Conservation (phyloP, 2,329 filamentous ascomycete species). For the Hypoxylon sp. region DNA sequence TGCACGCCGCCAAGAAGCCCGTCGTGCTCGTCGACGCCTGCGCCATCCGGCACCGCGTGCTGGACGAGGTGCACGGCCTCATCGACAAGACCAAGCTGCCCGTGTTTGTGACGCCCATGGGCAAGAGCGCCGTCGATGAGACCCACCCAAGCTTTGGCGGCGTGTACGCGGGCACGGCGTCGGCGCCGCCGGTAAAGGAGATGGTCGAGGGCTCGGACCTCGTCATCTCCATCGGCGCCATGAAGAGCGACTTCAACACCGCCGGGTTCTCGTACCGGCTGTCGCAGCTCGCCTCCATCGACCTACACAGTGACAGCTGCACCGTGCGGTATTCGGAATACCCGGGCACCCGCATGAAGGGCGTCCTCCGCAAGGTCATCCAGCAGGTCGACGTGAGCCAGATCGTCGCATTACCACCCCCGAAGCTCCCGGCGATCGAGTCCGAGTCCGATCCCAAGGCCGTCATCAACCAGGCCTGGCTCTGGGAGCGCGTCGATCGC, state of each 20-base stretch:
- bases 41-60: conserved; percentile 79
- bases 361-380: conserved; percentile 78
- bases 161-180: conserved; percentile 85
- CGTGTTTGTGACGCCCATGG: conserved; percentile 90
- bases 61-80: conserved; percentile 78
- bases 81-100: conserved; percentile 80
- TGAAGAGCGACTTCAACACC: conserved; percentile 82
- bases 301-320: conserved; percentile 80
- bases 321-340: conserved; percentile 83
- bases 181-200: conserved; percentile 71
- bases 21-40: conserved; percentile 87
- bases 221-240: conserved; percentile 74
- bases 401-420: conserved; percentile 67
- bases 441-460: conserved; percentile 52
- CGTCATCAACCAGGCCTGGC: conserved; percentile 75
- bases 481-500: conserved; percentile 81
- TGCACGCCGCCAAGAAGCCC: conserved; percentile 78
- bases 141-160: conserved; percentile 80
- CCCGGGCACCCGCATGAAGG: conserved; percentile 80
- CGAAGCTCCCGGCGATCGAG: conserved; percentile 64
- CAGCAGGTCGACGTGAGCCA: conserved; percentile 67
- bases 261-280: conserved; percentile 85
- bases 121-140: conserved; percentile 86
- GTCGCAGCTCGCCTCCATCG: conserved; percentile 80
- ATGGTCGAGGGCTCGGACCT: conserved; percentile 77